phyloP scores from a whole-genome alignment of 345 rosid species.

The Syzygium oleosum region DNA sequence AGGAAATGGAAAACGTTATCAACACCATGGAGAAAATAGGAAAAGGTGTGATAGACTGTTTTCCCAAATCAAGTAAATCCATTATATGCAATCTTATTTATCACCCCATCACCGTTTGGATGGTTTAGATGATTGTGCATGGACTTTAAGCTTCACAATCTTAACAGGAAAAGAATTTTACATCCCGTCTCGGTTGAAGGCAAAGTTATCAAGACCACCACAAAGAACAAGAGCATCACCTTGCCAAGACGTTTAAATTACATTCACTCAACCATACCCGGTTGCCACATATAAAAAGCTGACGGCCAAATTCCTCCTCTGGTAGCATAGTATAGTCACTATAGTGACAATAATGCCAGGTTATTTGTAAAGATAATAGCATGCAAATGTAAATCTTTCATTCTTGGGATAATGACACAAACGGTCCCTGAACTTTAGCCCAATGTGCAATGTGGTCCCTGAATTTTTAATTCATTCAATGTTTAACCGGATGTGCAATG shows the following conservation, averaged over 20 bases:
- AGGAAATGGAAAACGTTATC: not conserved
- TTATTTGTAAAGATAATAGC: not conserved
- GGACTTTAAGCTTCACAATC: not conserved
- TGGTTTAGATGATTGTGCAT: not conserved
- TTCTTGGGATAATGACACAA: too few relatives aligned
- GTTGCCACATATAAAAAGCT: not conserved
- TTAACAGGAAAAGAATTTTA: not conserved
- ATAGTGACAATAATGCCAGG: not conserved
- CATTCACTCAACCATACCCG: not conserved
- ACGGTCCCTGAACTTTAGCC: too few relatives aligned
- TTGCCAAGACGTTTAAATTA: not conserved
- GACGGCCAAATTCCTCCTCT: not conserved
- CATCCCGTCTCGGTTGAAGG: not conserved
- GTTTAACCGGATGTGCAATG: too few relatives aligned
- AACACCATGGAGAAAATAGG: not conserved
- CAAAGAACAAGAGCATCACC: not conserved
- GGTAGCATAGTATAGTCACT: not conserved
- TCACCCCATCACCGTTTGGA: not conserved
- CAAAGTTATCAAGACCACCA: not conserved
- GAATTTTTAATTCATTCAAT: too few relatives aligned
- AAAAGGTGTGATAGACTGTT: not conserved
- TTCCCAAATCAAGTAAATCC: not conserved
- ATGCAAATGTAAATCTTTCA: not conserved
- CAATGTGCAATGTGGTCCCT: too few relatives aligned
- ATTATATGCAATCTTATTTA: not conserved